Evolutionary conservation across 495 filamentous ascomycete species (phyloP).

Genomic region (Penicillium nucicola): DNA sequence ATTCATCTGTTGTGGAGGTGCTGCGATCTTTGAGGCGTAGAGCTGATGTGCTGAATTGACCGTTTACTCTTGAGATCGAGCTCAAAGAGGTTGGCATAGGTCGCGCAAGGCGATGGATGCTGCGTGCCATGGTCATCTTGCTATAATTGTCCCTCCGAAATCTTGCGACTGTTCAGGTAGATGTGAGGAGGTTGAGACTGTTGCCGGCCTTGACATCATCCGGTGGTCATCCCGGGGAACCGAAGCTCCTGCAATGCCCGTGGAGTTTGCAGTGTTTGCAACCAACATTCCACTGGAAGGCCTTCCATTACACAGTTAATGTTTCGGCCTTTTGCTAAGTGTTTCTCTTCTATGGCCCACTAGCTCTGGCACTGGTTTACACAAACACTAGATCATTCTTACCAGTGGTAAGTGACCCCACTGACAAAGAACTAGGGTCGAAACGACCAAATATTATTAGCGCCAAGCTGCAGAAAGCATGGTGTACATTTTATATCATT

Average conservation of each 20-base stretch:
- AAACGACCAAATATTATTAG: slow-evolving; percentile 1
- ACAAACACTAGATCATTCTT: background rate
- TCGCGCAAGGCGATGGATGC: slow-evolving; percentile 31
- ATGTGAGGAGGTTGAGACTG: slow-evolving; percentile 11
- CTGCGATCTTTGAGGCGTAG: slow-evolving; percentile 30
- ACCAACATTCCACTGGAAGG: slow-evolving; percentile 17
- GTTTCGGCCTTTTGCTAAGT: background rate
- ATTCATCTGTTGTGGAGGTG: slow-evolving; percentile 15
- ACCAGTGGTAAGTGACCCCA: too few species aligned
- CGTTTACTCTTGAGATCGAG: slow-evolving; percentile 19
- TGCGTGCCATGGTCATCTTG: slow-evolving; percentile 39
- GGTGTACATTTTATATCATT: slow-evolving; percentile 37
- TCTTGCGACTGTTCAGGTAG: slow-evolving; percentile 2
- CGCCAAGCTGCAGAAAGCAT: slow-evolving; percentile 16
- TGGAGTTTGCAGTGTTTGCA: slow-evolving; percentile 41
- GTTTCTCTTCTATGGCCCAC: background rate
- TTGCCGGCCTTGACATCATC: slow-evolving; percentile 42
- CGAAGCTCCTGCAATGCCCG: slow-evolving; percentile 20
- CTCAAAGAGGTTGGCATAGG: slow-evolving; percentile 23
- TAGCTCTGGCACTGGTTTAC: background rate
- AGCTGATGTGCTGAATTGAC: slow-evolving; percentile 37
- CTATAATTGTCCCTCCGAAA: background rate
- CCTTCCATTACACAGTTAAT: slow-evolving; percentile 11
- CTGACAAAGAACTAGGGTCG: background rate
- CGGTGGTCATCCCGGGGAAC: slow-evolving; percentile 18